Percentiles rank a stretch among this genome's conserved stretches.
These are phyloP conservation scores for Tuber indicum DNA, from an alignment of 495 filamentous ascomycete genomes.

Conservation along the genomic window DNA sequence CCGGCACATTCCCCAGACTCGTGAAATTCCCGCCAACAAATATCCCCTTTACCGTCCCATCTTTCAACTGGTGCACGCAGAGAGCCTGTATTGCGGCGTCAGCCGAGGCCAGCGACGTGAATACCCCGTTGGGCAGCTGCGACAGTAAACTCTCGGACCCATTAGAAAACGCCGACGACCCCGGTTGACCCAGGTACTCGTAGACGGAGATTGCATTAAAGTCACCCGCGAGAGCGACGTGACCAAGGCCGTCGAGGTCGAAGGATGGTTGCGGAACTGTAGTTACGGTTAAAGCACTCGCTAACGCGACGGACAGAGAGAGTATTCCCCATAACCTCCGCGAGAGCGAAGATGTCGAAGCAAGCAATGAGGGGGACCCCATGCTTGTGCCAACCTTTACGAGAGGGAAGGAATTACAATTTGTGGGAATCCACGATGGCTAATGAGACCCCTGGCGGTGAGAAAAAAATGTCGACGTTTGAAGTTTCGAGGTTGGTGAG, in stretches of 20 bases:
- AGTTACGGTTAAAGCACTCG: constrained; percentile 62
- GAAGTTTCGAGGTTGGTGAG: not conserved
- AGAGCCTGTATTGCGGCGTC: constrained; percentile 79
- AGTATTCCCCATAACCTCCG: constrained; percentile 44
- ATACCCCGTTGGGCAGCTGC: constrained; percentile 77
- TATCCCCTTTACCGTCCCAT: constrained; percentile 64
- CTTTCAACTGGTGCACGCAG: constrained; percentile 67
- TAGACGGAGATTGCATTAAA: constrained; percentile 89
- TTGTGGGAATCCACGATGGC: constrained; percentile 34
- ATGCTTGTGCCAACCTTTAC: constrained; percentile 43
- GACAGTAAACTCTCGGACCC: constrained; percentile 75
- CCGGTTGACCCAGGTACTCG: constrained; percentile 70
- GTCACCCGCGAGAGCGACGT: constrained; percentile 79
- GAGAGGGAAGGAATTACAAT: constrained; percentile 14
- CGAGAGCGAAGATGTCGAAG: constrained; percentile 49
- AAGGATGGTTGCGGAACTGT: constrained; percentile 68
- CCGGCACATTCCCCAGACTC: constrained; percentile 68
- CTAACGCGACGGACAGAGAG: constrained; percentile 46
- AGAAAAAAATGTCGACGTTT: not conserved
- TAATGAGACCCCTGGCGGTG: not conserved
- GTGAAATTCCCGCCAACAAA: constrained; percentile 94
- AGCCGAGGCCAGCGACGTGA: constrained; percentile 62
- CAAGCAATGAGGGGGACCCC: constrained; percentile 55
- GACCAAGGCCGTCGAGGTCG: constrained; percentile 72
- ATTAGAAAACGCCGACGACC: constrained; percentile 60